Evolutionary conservation across 306 rosid genomes (phyloP).

Genomic region (Lupinus albus): DNA sequence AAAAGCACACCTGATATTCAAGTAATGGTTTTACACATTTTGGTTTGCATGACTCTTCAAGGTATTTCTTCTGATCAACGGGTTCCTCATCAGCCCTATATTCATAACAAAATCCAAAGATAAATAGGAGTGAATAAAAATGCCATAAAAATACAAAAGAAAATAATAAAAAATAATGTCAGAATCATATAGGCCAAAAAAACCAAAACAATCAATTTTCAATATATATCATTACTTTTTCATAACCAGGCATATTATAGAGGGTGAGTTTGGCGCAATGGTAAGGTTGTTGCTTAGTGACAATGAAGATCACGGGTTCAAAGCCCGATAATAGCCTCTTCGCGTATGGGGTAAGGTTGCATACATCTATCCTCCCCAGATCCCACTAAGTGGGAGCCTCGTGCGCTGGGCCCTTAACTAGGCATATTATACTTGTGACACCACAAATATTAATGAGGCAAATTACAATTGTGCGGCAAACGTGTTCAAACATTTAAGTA

Average conservation of each 20-base stretch:
- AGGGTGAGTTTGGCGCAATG: too few species aligned
- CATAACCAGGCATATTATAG: slow-evolving; percentile 3
- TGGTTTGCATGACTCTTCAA: slow-evolving; percentile 89
- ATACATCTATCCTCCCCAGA: too few species aligned
- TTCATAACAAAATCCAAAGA: slow-evolving; percentile 29
- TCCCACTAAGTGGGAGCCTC: too few species aligned
- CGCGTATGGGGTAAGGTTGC: too few species aligned
- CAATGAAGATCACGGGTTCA: too few species aligned
- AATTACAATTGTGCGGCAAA: slow-evolving; percentile 1
- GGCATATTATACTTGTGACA: background rate
- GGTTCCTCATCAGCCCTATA: slow-evolving; percentile 97
- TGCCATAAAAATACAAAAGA: background rate
- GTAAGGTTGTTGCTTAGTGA: too few species aligned
- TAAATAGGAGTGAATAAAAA: background rate
- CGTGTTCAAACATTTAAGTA: background rate
- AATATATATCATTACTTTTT: slow-evolving; percentile 10
- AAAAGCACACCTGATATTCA: slow-evolving; percentile 70
- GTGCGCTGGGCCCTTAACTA: too few species aligned
- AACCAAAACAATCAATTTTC: background rate
- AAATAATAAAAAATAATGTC: too few species aligned
- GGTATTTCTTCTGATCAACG: slow-evolving; percentile 82
- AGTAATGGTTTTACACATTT: slow-evolving; percentile 91
- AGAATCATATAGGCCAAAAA: too few species aligned
- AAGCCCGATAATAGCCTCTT: too few species aligned
- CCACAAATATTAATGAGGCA: background rate